A percentile compares a stretch with the other conserved stretches of the same genome.
phyloP scores from a whole-genome alignment of 208 protist species.

The Angomonas ambiguus region DNA sequence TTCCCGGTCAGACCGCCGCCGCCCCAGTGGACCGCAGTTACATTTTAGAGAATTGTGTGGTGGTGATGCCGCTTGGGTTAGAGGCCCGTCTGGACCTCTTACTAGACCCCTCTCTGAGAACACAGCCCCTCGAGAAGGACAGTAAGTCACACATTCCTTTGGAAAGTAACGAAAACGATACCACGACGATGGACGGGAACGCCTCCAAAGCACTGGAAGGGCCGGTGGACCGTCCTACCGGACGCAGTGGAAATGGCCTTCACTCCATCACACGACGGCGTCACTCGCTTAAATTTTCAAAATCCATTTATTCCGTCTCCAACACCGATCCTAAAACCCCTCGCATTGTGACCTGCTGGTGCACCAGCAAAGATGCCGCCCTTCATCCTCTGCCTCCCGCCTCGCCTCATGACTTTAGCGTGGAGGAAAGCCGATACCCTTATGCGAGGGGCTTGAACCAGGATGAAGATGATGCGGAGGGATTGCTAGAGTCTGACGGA shows the following conservation, averaged over 20 bases:
- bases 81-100: constrained; percentile 22
- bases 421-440: background rate
- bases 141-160: background rate
- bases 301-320: background rate
- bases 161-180: background rate
- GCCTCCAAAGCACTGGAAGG: background rate
- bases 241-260: background rate
- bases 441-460: background rate
- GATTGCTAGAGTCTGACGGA: background rate
- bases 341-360: background rate
- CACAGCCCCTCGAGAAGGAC: background rate
- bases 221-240: background rate
- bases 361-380: background rate
- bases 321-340: background rate
- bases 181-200: background rate
- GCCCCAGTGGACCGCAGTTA: constrained; percentile 3
- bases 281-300: background rate
- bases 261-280: background rate
- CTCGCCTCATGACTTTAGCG: background rate
- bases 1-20: background rate
- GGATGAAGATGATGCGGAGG: background rate
- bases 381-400: background rate
- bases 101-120: background rate
- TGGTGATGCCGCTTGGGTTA: constrained; percentile 31
- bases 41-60: constrained; percentile 25